Evolutionary conservation across 352 stramenopile species (phyloP), one percentile per base, ranked within the genome.

Genomic region (Globisporangium canariense): DNA sequence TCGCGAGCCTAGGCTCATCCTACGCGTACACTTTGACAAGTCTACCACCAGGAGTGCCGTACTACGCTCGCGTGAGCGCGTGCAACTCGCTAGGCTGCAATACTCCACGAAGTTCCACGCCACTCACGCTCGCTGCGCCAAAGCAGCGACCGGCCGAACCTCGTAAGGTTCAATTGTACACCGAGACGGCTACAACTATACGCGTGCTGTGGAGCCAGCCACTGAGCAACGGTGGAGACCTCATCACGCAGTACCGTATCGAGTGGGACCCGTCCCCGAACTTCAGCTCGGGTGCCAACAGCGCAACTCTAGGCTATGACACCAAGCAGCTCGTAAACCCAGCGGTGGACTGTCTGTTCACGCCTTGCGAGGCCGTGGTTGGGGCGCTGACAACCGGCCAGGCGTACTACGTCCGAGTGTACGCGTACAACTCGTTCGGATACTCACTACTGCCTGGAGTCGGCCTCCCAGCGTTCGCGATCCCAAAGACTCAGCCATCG

Each of bases 211-310:
- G 91, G 81, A 88, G 80, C n/a, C 81, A 97, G 32, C 96, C 96
- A 1, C 34, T 73, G 2, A 97, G 91, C 62, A 85, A 98, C 65
- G 96, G 96, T 16, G 96, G 96, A 3, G 88, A 97, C 36, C 67
- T 79, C 0, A 89, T 99, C 49, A 96, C 90, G 8, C 96, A 98
- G 65, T 99, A 98, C 56, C 76, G 92, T 2, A 77, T 98, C 6
- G 96, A 99, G 73, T 99, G 97, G 97, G 97, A 99, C 64, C 67
- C 73, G 4, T 75, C 67, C 5, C 74, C 83, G 5, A 84, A 75
- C n/a, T 98, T 98, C 67, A 78, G 88, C 57, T 94, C 83, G 4
- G 87, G 81, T 0, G n/a, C 46, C 4, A 76, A 81, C 49, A 79
- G 78, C n/a, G 83, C 81, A n/a, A 72, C 93, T 3, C 62, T 97